Evolutionary conservation across 2,329 filamentous ascomycete species (phyloP).

Genomic region (Fusarium sp.): DNA sequence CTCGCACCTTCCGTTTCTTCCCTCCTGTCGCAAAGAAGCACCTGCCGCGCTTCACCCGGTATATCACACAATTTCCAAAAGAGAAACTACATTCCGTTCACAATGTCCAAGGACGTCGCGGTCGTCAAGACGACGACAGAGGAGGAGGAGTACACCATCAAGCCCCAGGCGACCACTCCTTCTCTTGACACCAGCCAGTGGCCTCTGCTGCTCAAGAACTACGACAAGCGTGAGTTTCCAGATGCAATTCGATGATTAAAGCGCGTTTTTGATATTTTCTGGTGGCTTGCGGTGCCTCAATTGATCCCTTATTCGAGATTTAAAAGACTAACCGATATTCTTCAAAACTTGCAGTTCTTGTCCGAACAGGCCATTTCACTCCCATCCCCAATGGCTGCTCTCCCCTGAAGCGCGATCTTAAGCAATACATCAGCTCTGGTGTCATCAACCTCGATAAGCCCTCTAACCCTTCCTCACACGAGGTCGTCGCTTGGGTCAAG

Average conservation of each 20-base stretch:
- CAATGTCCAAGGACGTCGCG: slow-evolving; percentile 59
- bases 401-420: slow-evolving; percentile 92
- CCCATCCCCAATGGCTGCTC: slow-evolving; percentile 94
- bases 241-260: not conserved
- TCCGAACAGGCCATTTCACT: slow-evolving; percentile 95
- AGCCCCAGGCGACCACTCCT: slow-evolving; percentile 85
- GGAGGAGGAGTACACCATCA: slow-evolving; percentile 85
- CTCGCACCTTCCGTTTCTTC: slow-evolving; percentile 39
- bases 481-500: slow-evolving; percentile 99
- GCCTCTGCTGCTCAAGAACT: slow-evolving; percentile 96
- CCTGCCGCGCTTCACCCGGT: slow-evolving; percentile 41
- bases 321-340: slow-evolving; percentile 26
- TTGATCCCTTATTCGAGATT: not conserved
- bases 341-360: slow-evolving; percentile 70
- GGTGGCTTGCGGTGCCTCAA: not conserved
- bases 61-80: slow-evolving; percentile 35
- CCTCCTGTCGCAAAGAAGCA: slow-evolving; percentile 40
- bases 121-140: slow-evolving; percentile 49
- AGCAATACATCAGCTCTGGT: slow-evolving; percentile 95
- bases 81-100: slow-evolving; percentile 29
- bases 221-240: slow-evolving; percentile 78
- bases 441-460: slow-evolving; percentile 92
- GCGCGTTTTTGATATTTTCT: not conserved
- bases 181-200: slow-evolving; percentile 86
- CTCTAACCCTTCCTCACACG: slow-evolving; percentile 96